Evolutionary conservation across 352 stramenopile species (phyloP).

Genomic region (Globisporangium takayamanum): DNA sequence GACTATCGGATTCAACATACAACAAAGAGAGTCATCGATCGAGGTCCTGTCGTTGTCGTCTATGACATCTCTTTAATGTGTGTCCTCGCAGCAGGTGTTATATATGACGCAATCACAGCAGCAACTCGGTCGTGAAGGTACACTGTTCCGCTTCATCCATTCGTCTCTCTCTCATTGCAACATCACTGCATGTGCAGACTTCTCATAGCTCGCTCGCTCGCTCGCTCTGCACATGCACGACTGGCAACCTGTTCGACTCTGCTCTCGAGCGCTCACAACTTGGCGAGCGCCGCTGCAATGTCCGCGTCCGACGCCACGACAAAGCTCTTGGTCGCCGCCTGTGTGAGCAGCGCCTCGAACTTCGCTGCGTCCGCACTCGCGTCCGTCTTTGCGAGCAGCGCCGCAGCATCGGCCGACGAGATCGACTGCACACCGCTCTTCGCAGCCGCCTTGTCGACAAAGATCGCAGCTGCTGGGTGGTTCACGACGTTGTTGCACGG

Average conservation of each 20-base stretch:
- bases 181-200: too few relatives aligned
- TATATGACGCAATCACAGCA: too few relatives aligned
- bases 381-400: slow-evolving; percentile 43
- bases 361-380: slow-evolving; percentile 46
- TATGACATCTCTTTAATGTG: too few relatives aligned
- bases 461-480: slow-evolving; percentile 49
- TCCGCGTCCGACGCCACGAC: slow-evolving; percentile 57
- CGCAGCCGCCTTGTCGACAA: slow-evolving; percentile 43
- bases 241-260: background rate
- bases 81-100: too few relatives aligned
- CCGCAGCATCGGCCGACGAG: slow-evolving; percentile 35
- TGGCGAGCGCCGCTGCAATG: slow-evolving; percentile 46
- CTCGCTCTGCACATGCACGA: background rate
- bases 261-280: slow-evolving; percentile 36
- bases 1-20: too few relatives aligned
- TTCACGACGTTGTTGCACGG: slow-evolving; percentile 77
- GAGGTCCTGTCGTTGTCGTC: too few relatives aligned
- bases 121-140: too few relatives aligned
- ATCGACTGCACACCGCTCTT: slow-evolving; percentile 58
- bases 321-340: slow-evolving; percentile 60
- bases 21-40: too few relatives aligned
- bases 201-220: background rate
- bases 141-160: too few relatives aligned
- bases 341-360: slow-evolving; percentile 56
- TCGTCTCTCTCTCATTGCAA: too few relatives aligned